Base-by-base conservation (phyloP, 768 basidiomycete genomes). In the Suillus clintonianus region DNA sequence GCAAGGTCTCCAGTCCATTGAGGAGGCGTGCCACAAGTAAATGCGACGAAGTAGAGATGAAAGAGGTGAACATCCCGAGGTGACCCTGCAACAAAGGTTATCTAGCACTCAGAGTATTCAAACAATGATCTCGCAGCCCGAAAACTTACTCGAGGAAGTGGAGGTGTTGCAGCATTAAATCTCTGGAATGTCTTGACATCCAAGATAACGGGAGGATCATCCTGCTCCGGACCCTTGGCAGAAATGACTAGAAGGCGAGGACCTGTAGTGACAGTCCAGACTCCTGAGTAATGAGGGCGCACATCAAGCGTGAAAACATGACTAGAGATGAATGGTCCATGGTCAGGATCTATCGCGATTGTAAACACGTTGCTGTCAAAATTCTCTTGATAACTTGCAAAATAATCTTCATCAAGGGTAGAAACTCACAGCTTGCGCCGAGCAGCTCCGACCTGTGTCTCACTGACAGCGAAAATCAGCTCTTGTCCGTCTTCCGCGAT, bases 401-500 rank as follows among this genome's bases (percentile, higher is more conserved):
- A 43, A 17, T 17, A 39, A 59, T 15, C 17, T 27, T 19, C 39
- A 60, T 34, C 32, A 32, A 5, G n/a, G 5, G 30, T 48, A 15
- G 5, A 14, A 30, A 57, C 64, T n/a, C n/a, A 64, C 64, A 64
- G 41, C 43, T 34, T 55, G 27, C 64, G 53, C 43, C 22, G 15
- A 17, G 1, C 10, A 5, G 8, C 51, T 3, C 64, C 65, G 17
- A 63, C 41, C 53, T 60, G 59, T 6, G 59, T 62, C n/a, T 66
- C 65, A 15, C 58, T 62, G 34, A 66, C 37, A 17, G 62, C 58
- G 37, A 63, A 66, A 15, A 48, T 56, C 17, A 66, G 32, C 19
- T 42, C 24, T 39, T 63, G 53, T 4, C 65, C 65, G 4, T 55
- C 53, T 4, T 43, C 14, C 36, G 58, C 60, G 11, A 45, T 55